Evolutionary conservation across 2,329 filamentous ascomycete species (phyloP), one percentile per base, ranked within the genome.

Genomic region (Monosporascus ibericus): DNA sequence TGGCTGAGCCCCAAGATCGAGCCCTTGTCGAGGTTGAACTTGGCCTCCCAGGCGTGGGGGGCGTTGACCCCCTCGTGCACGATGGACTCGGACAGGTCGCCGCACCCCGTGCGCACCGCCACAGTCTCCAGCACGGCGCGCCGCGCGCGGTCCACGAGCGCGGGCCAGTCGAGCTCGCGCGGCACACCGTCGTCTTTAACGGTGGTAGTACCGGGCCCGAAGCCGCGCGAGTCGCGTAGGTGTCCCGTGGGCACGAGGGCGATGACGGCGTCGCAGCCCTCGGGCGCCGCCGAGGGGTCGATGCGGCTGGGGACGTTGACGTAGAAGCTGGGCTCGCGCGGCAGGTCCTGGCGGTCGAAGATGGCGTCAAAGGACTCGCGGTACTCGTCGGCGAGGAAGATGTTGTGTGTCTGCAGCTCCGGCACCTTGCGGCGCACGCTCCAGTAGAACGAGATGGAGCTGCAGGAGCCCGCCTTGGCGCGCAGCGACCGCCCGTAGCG

Each of bases 401-500:
- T 88, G 66, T 90, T 91, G 70, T 91, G 87, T 0, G 84, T 80
- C 18, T 77, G 73, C 2, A 91, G 76, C 65, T 87, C 78, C 0
- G 81, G 79, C 2, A 90, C 71, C 49, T 77, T 75, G 48, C 75
- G 72, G 53, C 81, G 75, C 20, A 89, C 74, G 3, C 81, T 79
- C 86, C 86, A 91, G 74, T 89, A 90, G 70, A 90, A 90, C 5
- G 84, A 88, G 58, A 90, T 87, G 53, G 83, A 86, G 57, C 82
- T 87, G 70, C 86, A 90, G 0, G 84, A 88, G 1, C 82, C 78
- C 14, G 78, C 72, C 5, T 79, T 72, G 53, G 76, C 74, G 30
- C 70, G 65, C 5, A 80, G 67, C 3, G 68, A 69, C 49, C 64
- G 59, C 49, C 67, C 68, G 58, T 75, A 73, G 20, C 54, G 59